These are phyloP conservation scores for Daldinia sp. DNA, from an alignment of 2,329 filamentous ascomycete species.

Conservation along the genomic window DNA sequence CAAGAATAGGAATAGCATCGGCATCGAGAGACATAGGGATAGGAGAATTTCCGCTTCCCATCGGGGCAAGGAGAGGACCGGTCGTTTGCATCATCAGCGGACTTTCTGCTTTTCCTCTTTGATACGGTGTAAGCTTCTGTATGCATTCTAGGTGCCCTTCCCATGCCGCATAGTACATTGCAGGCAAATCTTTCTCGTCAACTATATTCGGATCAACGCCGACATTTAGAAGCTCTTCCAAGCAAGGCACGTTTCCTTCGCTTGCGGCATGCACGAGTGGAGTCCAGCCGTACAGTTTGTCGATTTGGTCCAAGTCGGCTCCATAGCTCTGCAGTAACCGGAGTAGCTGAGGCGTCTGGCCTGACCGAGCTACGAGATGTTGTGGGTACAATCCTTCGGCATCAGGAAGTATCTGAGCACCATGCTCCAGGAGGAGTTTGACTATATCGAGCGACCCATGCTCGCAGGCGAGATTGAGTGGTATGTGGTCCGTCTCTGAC, in stretches of 20 bases:
- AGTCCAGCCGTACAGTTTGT: constrained; percentile 98
- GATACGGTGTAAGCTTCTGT: constrained; percentile 79
- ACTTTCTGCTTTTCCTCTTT: constrained; percentile 58
- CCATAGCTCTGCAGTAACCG: constrained; percentile 85
- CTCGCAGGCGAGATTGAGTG: constrained; percentile 93
- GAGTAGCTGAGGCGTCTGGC: constrained; percentile 82
- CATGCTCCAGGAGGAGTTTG: constrained; percentile 82
- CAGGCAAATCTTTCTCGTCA: constrained; percentile 92
- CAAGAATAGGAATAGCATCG: constrained; percentile 91
- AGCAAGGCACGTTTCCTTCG: constrained; percentile 91
- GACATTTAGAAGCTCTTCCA: constrained; percentile 83
- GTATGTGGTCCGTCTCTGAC: constrained; percentile 91
- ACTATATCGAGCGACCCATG: constrained; percentile 89
- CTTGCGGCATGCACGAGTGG: constrained; percentile 95
- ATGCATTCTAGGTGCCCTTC: constrained; percentile 97
- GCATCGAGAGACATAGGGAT: constrained; percentile 77
- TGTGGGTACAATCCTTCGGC: constrained; percentile 98
- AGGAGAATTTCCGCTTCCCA: constrained; percentile 64
- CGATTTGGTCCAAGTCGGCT: constrained; percentile 89
- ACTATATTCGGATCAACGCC: constrained; percentile 82
- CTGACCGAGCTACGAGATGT: constrained; percentile 91
- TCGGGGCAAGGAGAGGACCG: constrained; percentile 55
- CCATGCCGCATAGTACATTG: constrained; percentile 99
- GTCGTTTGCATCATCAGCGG: constrained; percentile 59
- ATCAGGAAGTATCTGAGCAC: constrained; percentile 87